These are phyloP conservation scores for Vitis rupestris DNA, from an alignment of 164 flowering plant species.

Conservation along the genomic window DNA sequence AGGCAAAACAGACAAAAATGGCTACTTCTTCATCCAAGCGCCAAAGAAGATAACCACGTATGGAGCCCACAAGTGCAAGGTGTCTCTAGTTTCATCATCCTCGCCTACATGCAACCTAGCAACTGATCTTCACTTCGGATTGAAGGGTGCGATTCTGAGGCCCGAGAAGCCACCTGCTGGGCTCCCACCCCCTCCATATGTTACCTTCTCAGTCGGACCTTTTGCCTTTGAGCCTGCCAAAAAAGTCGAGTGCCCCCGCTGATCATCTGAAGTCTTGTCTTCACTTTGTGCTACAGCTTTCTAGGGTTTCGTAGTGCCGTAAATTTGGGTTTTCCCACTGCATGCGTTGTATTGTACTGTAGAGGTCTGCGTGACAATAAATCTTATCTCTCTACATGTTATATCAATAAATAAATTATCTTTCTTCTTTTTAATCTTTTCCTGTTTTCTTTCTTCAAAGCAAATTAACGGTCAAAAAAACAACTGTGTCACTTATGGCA, in stretches of 20 bases:
- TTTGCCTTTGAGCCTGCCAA: constrained; percentile 44
- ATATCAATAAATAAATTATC: too few relatives aligned
- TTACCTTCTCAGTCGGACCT: constrained; percentile 57
- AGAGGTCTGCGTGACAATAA: too few relatives aligned
- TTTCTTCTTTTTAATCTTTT: too few relatives aligned
- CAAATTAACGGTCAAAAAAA: too few relatives aligned
- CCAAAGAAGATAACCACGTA: constrained; percentile 43
- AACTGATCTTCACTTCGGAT: constrained; percentile 46
- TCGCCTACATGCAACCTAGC: constrained; percentile 30
- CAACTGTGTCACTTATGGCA: too few relatives aligned
- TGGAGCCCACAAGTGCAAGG: constrained; percentile 57
- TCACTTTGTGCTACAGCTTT: too few relatives aligned
- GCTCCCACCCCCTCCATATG: background rate
- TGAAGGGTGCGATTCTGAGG: constrained; percentile 37
- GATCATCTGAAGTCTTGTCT: background rate
- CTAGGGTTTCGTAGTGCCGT: too few relatives aligned
- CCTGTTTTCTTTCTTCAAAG: too few relatives aligned
- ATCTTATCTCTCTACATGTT: too few relatives aligned
- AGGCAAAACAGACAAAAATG: constrained; percentile 64
- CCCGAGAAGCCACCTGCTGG: constrained; percentile 15
- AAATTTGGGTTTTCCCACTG: too few relatives aligned
- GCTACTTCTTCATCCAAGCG: constrained; percentile 54
- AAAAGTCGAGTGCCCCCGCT: constrained; percentile 23
- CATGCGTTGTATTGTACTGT: too few relatives aligned
- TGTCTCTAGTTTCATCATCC: constrained; percentile 38